These are phyloP conservation scores for Wakefieldia striispora DNA, from an alignment of 768 basidiomycete species.

Conservation along the genomic window DNA sequence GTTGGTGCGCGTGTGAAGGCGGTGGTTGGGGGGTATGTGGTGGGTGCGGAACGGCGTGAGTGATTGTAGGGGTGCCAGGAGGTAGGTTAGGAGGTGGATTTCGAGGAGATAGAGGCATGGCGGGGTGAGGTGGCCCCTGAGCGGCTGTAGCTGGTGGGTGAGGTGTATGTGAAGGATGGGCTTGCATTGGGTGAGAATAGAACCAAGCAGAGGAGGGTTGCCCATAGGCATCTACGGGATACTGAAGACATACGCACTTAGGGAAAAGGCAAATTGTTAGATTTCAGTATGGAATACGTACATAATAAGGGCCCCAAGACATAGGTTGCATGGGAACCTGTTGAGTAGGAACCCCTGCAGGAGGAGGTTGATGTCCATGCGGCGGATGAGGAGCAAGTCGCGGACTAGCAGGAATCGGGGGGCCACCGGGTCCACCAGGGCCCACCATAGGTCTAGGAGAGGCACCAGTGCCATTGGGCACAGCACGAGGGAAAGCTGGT, in stretches of 20 bases:
- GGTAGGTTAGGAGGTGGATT: slow-evolving; percentile 52
- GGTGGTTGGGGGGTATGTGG: slow-evolving; percentile 49
- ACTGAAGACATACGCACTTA: slow-evolving; percentile 29
- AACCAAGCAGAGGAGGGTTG: slow-evolving; percentile 37
- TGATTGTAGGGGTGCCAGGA: slow-evolving; percentile 66
- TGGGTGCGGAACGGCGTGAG: slow-evolving; percentile 53
- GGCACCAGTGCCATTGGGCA: slow-evolving; percentile 56
- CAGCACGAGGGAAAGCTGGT: slow-evolving; percentile 59
- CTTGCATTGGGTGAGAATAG: slow-evolving; percentile 36
- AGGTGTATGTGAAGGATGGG: slow-evolving; percentile 49
- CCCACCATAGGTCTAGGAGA: slow-evolving; percentile 47
- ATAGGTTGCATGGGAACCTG: slow-evolving; percentile 40
- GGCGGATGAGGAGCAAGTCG: slow-evolving; percentile 53
- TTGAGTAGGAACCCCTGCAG: slow-evolving; percentile 48
- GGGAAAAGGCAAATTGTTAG: not conserved
- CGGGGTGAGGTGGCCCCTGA: slow-evolving; percentile 43
- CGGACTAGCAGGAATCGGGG: slow-evolving; percentile 59
- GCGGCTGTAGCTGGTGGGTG: slow-evolving; percentile 34
- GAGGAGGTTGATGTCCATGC: slow-evolving; percentile 52
- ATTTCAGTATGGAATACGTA: slow-evolving; percentile 36
- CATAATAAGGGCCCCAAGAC: slow-evolving; percentile 54
- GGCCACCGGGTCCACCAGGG: slow-evolving; percentile 52
- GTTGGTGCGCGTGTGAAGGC: slow-evolving; percentile 38
- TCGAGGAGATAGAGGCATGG: slow-evolving; percentile 70
- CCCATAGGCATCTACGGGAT: slow-evolving; percentile 49